Evolutionary conservation across 306 rosid species (phyloP).

Genomic region (Malus fusca): DNA sequence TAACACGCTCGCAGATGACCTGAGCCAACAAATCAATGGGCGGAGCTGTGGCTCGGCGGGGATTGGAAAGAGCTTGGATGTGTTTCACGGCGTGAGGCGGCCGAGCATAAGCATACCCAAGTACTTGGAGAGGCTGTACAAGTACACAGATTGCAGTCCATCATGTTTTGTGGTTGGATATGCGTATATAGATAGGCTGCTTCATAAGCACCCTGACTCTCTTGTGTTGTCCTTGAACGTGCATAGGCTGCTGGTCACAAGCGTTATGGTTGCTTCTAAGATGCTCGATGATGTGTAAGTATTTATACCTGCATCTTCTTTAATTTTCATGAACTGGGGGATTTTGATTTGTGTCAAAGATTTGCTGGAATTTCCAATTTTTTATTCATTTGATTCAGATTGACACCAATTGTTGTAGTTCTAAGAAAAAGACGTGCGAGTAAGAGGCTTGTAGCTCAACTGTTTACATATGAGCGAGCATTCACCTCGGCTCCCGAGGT

Average conservation of each 20-base stretch:
- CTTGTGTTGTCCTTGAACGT: slow-evolving; percentile 74
- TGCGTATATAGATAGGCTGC: slow-evolving; percentile 71
- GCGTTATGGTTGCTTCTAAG: slow-evolving; percentile 88
- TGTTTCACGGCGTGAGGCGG: slow-evolving; percentile 73
- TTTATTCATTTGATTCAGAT: not conserved
- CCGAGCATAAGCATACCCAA: slow-evolving; percentile 77
- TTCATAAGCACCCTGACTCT: slow-evolving; percentile 74
- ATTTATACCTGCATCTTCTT: not conserved
- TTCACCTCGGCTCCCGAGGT: too few species aligned
- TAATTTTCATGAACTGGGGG: not conserved
- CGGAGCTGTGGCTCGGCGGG: slow-evolving; percentile 21
- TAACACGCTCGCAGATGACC: slow-evolving; percentile 38
- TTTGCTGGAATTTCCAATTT: not conserved
- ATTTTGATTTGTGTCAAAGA: not conserved
- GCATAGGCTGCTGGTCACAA: slow-evolving; percentile 70
- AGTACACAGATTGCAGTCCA: slow-evolving; percentile 85
- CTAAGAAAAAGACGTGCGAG: too few species aligned
- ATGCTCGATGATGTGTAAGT: slow-evolving; percentile 92
- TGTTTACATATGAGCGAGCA: too few species aligned
- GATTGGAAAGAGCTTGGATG: slow-evolving; percentile 53
- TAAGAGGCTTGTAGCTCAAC: too few species aligned
- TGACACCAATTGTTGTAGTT: not conserved
- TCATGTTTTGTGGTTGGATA: slow-evolving; percentile 88
- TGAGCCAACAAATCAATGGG: slow-evolving; percentile 29
- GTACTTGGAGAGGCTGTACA: slow-evolving; percentile 88